These are phyloP conservation scores for Trichophyton schoenleinii DNA, from an alignment of 2,329 filamentous ascomycete genomes.

Conservation along the genomic window DNA sequence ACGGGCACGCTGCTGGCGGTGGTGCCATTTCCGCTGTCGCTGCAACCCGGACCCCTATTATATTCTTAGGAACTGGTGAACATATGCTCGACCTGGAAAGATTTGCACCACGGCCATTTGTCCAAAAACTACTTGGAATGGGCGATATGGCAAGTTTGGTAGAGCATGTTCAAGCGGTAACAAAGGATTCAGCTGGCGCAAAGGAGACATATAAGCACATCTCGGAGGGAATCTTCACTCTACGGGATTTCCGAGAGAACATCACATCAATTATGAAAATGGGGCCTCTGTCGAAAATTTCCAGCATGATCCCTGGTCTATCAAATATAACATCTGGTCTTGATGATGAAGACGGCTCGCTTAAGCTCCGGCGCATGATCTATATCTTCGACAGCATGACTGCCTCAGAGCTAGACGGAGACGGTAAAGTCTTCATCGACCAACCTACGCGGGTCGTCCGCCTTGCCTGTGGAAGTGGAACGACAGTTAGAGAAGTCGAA, in stretches of 20 bases:
- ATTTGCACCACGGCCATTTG: constrained; percentile 85
- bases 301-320: constrained; percentile 95
- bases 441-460: constrained; percentile 88
- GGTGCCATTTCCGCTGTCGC: constrained; percentile 96
- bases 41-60: constrained; percentile 89
- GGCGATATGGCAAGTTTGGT: constrained; percentile 91
- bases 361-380: constrained; percentile 94
- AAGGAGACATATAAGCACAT: constrained; percentile 99
- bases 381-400: constrained; percentile 99
- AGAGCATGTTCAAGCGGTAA: constrained; percentile 90
- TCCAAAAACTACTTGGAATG: constrained; percentile 91
- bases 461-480: constrained; percentile 79
- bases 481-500: constrained; percentile 83
- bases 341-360: constrained; percentile 89
- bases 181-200: constrained; percentile 62
- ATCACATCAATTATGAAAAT: constrained; percentile 99
- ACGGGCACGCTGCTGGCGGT: constrained; percentile 88
- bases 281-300: constrained; percentile 94
- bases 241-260: constrained; percentile 88
- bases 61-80: constrained; percentile 95
- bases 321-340: constrained; percentile 88
- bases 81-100: constrained; percentile 91
- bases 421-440: constrained; percentile 87
- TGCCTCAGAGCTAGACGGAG: constrained; percentile 82
- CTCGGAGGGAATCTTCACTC: constrained; percentile 87